Evolutionary conservation across 1,139 yeast genomes (phyloP).

Genomic region (Trichomonascaceae sp.): DNA sequence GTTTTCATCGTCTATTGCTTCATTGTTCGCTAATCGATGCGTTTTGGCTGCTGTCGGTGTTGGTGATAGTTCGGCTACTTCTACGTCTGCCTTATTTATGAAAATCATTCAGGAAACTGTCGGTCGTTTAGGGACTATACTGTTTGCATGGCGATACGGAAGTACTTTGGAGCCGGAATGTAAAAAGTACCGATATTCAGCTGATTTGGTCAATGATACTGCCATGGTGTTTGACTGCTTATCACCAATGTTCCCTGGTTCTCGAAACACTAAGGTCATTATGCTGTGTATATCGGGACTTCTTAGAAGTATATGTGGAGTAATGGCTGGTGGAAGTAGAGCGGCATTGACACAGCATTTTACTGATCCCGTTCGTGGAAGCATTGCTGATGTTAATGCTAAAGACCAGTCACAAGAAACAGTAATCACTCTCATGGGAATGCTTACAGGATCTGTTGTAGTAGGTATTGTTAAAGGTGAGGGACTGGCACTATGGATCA

Average conservation of each 20-base stretch:
- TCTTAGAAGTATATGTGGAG: constrained; percentile 34
- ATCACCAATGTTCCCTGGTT: constrained; percentile 31
- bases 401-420: constrained; percentile 38
- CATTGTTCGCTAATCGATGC: constrained; percentile 34
- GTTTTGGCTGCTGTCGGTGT: constrained; percentile 36
- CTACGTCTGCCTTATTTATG: constrained; percentile 35
- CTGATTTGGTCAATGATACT: constrained; percentile 35
- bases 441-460: constrained; percentile 33
- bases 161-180: constrained; percentile 35
- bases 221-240: constrained; percentile 34
- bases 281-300: constrained; percentile 33
- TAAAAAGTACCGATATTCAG: constrained; percentile 34
- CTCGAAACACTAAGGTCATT: constrained; percentile 22
- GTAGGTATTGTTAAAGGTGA: constrained; percentile 31
- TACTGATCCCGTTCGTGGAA: constrained; percentile 31
- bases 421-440: constrained; percentile 34
- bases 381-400: constrained; percentile 36
- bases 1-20: constrained; percentile 34
- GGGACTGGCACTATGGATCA: constrained; percentile 30
- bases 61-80: constrained; percentile 35
- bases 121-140: constrained; percentile 36
- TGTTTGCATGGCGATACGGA: constrained; percentile 36
- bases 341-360: constrained; percentile 38
- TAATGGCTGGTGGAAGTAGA: constrained; percentile 36
- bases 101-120: constrained; percentile 35